Evolutionary conservation across 179 eudicot genomes (phyloP).

Genomic region (Spergularia azorica): DNA sequence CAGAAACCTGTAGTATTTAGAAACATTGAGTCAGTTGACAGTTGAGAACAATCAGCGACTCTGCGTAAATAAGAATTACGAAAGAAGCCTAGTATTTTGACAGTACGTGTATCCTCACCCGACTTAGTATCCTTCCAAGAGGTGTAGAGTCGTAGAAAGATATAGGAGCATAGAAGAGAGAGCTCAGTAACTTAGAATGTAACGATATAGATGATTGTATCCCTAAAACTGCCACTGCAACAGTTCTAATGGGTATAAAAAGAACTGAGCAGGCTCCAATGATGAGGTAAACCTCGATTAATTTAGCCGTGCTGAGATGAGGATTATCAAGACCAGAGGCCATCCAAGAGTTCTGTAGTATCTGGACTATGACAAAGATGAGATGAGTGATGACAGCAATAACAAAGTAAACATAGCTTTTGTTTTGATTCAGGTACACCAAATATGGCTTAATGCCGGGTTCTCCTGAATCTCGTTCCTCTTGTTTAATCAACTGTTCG

Average conservation of each 20-base stretch:
- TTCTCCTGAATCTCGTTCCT: slow-evolving; percentile 70
- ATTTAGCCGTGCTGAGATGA: slow-evolving; percentile 39
- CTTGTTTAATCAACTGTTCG: slow-evolving; percentile 66
- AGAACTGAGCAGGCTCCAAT: slow-evolving; percentile 45
- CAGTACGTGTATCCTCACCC: slow-evolving; percentile 39
- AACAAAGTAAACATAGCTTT: slow-evolving; percentile 49
- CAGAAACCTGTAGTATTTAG: slow-evolving; percentile 52
- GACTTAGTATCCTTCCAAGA: slow-evolving; percentile 63
- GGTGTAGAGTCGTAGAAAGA: slow-evolving; percentile 74
- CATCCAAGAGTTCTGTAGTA: slow-evolving; percentile 70
- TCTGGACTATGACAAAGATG: slow-evolving; percentile 44
- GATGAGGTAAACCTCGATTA: slow-evolving; percentile 61
- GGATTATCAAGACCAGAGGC: slow-evolving; percentile 67
- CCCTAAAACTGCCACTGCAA: slow-evolving; percentile 44
- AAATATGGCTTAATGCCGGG: slow-evolving; percentile 57
- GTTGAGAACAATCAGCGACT: too few species aligned
- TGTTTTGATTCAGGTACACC: slow-evolving; percentile 53
- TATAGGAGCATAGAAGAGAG: slow-evolving; percentile 77
- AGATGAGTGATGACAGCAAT: slow-evolving; percentile 44
- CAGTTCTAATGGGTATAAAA: slow-evolving; percentile 46
- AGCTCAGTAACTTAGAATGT: slow-evolving; percentile 54
- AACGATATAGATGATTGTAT: slow-evolving; percentile 60
- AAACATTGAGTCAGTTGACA: too few species aligned
- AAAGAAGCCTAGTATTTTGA: not conserved
- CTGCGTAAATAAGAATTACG: slow-evolving; percentile 16